These are phyloP conservation scores for Fragaria nilgerrensis DNA, from an alignment of 306 rosid genomes.

Conservation along the genomic window DNA sequence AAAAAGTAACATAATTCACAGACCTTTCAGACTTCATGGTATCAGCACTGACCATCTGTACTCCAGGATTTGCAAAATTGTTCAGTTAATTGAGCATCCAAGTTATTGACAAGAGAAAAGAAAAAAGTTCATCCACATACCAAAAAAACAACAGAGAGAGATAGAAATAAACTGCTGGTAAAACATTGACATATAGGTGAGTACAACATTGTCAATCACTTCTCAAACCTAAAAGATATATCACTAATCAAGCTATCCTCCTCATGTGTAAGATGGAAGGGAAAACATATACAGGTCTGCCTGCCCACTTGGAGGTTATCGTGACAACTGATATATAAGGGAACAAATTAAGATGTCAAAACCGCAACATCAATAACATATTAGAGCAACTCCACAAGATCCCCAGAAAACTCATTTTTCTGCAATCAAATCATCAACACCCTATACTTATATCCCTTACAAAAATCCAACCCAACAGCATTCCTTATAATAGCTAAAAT, in stretches of 20 bases:
- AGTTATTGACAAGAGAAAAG: neutral
- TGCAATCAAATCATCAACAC: neutral
- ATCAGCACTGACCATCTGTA: conserved; percentile 18
- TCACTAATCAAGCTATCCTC: neutral
- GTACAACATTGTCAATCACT: neutral
- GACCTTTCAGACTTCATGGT: conserved; percentile 28
- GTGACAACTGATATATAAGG: neutral
- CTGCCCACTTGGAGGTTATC: neutral
- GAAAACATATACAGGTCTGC: neutral
- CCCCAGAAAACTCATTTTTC: neutral
- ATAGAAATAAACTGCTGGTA: neutral
- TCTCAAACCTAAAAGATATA: neutral
- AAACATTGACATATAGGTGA: neutral
- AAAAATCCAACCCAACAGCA: neutral
- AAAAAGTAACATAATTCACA: conserved; percentile 13
- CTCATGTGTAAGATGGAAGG: neutral
- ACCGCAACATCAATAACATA: neutral
- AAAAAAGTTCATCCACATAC: neutral
- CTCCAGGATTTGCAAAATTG: neutral
- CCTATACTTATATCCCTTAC: neutral
- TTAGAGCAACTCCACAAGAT: neutral
- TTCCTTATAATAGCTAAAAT: no score
- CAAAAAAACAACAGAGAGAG: neutral
- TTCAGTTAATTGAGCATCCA: neutral
- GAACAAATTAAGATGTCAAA: neutral